Percentiles rank a stretch among this genome's conserved stretches.
Conservation (phyloP, 331 rosid species). For the Acacia pycnantha region DNA sequence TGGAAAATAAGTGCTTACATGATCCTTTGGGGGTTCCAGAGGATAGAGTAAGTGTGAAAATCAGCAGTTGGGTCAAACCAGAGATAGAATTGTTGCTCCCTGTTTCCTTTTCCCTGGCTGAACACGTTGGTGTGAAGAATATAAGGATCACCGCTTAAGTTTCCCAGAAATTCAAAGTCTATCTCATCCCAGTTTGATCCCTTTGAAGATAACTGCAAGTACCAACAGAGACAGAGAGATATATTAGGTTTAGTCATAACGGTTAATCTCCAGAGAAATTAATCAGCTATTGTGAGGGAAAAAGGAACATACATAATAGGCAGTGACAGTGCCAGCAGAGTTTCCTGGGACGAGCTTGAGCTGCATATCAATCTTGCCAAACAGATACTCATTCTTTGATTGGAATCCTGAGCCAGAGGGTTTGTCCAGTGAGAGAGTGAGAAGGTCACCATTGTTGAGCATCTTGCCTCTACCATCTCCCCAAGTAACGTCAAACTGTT, state of each 20-base stretch:
- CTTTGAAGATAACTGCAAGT: slow-evolving; percentile 60
- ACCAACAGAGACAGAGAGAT: background rate
- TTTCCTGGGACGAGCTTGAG: slow-evolving; percentile 74
- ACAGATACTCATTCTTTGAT: slow-evolving; percentile 60
- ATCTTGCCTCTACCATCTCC: slow-evolving; percentile 68
- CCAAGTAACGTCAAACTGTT: slow-evolving; percentile 56
- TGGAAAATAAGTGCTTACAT: slow-evolving; percentile 35
- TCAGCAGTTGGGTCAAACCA: slow-evolving; percentile 84
- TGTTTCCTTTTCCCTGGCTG: slow-evolving; percentile 59
- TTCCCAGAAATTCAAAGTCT: slow-evolving; percentile 77
- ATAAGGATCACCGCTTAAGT: slow-evolving; percentile 71
- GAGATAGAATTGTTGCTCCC: slow-evolving; percentile 63
- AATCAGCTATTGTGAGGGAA: background rate
- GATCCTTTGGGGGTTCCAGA: slow-evolving; percentile 67
- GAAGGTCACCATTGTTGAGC: slow-evolving; percentile 56
- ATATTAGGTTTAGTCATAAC: background rate
- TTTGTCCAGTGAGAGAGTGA: slow-evolving; percentile 61
- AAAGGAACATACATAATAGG: slow-evolving; percentile 49
- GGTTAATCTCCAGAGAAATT: background rate
- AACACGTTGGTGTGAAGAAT: slow-evolving; percentile 73
- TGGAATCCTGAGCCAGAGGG: slow-evolving; percentile 78
- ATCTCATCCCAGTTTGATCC: slow-evolving; percentile 73
- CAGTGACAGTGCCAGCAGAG: slow-evolving; percentile 88
- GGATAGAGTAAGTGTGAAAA: slow-evolving; percentile 68
- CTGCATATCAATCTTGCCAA: slow-evolving; percentile 75